A percentile compares a stretch with the other conserved stretches of the same genome.
Conservation (phyloP, 371 early-diverging fungal genomes). For the Lichtheimia hyalospora region DNA sequence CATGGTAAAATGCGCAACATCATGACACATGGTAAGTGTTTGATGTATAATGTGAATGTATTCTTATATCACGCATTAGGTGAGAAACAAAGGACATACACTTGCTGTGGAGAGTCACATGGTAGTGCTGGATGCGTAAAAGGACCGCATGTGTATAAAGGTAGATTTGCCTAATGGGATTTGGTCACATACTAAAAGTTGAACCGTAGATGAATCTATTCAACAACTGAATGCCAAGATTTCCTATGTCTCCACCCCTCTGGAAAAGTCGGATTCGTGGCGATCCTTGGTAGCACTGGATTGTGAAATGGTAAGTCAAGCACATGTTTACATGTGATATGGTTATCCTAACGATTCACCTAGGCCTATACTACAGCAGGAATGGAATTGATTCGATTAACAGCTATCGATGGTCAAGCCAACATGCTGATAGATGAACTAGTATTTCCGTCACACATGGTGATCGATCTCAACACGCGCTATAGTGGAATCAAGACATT, state of each 20-base stretch:
- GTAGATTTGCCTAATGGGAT: conserved; percentile 9
- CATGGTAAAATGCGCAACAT: conserved; percentile 29
- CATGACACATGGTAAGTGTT: conserved; percentile 26
- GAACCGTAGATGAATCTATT: conserved; percentile 15
- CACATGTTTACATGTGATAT: neutral
- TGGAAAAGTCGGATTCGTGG: neutral
- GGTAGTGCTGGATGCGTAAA: conserved; percentile 48
- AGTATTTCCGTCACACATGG: conserved; percentile 47
- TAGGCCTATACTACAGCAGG: conserved; percentile 52
- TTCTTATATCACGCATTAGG: no score
- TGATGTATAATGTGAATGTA: no score
- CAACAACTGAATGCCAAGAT: conserved; percentile 40
- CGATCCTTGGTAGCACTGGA: conserved; percentile 38
- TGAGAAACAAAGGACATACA: conserved; percentile 38
- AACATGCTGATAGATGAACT: conserved; percentile 54
- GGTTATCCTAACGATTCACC: neutral
- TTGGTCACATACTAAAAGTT: neutral
- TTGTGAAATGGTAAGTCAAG: conserved; percentile 49
- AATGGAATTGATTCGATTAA: conserved; percentile 58
- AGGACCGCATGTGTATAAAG: conserved; percentile 56
- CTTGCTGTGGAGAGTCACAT: conserved; percentile 46
- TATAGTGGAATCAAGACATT: conserved; percentile 61
- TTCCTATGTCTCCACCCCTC: conserved; percentile 42
- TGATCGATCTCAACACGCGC: conserved; percentile 56
- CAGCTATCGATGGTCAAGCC: conserved; percentile 47